Base-by-base conservation (phyloP, 768 basidiomycete species). In the Arthromyces matolae region DNA sequence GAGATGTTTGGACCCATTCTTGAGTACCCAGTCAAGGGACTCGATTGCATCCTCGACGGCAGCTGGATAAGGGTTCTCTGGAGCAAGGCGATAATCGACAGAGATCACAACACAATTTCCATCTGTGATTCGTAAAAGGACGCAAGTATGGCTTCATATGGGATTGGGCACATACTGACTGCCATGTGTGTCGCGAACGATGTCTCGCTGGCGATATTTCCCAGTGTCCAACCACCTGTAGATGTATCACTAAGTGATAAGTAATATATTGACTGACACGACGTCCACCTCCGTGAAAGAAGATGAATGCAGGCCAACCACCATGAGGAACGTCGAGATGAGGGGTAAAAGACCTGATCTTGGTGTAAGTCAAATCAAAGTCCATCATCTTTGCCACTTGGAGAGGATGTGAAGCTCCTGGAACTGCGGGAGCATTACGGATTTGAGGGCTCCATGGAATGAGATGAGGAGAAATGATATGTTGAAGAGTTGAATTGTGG, bases 191-290 rank as follows among this genome's bases (percentile, higher is more conserved):
- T 81, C 29, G 74, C 70, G 55, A 89, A 84, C 5, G 78, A 67
- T n/a, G 75, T 76, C 50, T 83, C 81, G 20, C 77, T 76, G 19
- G 60, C 59, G 54, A 86, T 83, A 45, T 71, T 80, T 0, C 87
- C 87, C 1, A 89, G 69, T 0, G 85, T 86, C 87, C 87, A 88
- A 27, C 87, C 87, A 33, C 87, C 86, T 84, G 54, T 5, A 16
- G 12, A 44, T 5, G 18, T 12, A 14, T 13, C 16, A n/a, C 4
- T 8, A 16, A 27, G 13, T 8, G 3, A 19, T 1, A 10, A 23
- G 8, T 14, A 5, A 19, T 10, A 42, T 13, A 14, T 10, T 2
- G 25, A 19, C 23, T 39, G 22, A 49, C 14, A n/a, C n/a, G n/a
- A n/a, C 24, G 16, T 9, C 18, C 3, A n/a, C n/a, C 5, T 31